Evolutionary conservation across 495 filamentous ascomycete genomes (phyloP), one percentile per base, ranked within the genome.

Genomic region (Tuber calosporum): DNA sequence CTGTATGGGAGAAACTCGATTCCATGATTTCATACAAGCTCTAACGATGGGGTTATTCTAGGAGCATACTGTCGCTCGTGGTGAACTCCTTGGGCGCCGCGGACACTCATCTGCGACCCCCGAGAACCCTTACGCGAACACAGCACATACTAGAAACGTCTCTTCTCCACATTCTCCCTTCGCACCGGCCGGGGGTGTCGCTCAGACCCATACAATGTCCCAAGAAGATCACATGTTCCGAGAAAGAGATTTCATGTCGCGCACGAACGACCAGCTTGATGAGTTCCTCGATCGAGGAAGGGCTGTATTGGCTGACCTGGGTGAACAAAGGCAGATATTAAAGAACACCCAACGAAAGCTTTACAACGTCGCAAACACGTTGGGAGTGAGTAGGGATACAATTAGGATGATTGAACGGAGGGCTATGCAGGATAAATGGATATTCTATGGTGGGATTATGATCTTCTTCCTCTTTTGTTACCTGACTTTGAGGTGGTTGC

Each of bases 351-450:
- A 98, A 85, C 88, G 89, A 80, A 88, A 88, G 82, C 85, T 99
- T 67, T 98, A 98, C 80, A 93, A 88, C 81, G 93, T 97, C 34
- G 95, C 92, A 9, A 98, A 96, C 80, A 98, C 96, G 40, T 83
- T 99, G 74, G 95, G 95, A 11, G 87, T 99, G 45, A 93, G 90
- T 82, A 93, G 94, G 40, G 96, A 98, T 82, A 99, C 95, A 7
- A 99, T 99, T 72, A 88, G 96, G 20, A 97, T 94, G 92, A 86
- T 99, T 69, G 94, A 98, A 83, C 85, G 95, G 79, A 87, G 95
- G 74, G 94, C 95, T 70, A 90, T 87, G 83, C 89, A 97, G 85
- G 95, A 99, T 79, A 97, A 97, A 84, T 98, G 94, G 94, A 96
- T 99, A 39, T 99, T 99, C 82, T 91, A 91, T 88, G 90, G 82